Evolutionary conservation across 441 rosid genomes (phyloP).

Genomic region (Adansonia gregorii): DNA sequence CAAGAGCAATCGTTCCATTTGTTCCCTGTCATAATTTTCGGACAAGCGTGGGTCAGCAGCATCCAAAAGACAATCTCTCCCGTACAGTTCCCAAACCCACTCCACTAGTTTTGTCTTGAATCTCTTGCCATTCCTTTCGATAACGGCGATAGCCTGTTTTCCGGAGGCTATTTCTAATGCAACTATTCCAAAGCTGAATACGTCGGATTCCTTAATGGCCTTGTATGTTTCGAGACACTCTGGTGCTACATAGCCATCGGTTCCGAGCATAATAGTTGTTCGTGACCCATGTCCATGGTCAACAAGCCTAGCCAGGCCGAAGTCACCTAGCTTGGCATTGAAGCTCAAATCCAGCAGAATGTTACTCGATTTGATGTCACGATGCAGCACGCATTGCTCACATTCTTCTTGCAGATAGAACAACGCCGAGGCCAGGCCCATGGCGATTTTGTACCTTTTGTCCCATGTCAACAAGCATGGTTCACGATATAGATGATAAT

Average conservation of each 20-base stretch:
- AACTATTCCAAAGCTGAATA: conserved; percentile 53
- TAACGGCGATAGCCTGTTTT: not conserved
- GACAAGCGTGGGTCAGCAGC: conserved; percentile 30
- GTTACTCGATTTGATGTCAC: conserved; percentile 61
- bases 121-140: not conserved
- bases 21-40: conserved; percentile 24
- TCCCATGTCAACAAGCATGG: conserved; percentile 45
- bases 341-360: conserved; percentile 55
- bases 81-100: conserved; percentile 33
- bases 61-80: not conserved
- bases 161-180: conserved; percentile 45
- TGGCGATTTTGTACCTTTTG: conserved; percentile 42
- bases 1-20: conserved; percentile 33
- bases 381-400: conserved; percentile 57
- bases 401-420: conserved; percentile 62
- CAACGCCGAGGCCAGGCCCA: conserved; percentile 52
- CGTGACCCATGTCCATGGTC: conserved; percentile 52
- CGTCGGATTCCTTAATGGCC: conserved; percentile 51
- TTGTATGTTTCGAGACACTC: conserved; percentile 50
- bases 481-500: conserved; percentile 47
- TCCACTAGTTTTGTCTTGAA: conserved; percentile 10
- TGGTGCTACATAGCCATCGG: conserved; percentile 57
- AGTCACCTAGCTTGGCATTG: conserved; percentile 58
- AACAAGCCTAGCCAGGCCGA: conserved; percentile 56
- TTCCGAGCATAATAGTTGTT: conserved; percentile 54